A percentile compares a stretch with the other conserved stretches of the same genome.
Conservation (phyloP, 1,284 basidiomycete genomes). For the Trametes pubescens region DNA sequence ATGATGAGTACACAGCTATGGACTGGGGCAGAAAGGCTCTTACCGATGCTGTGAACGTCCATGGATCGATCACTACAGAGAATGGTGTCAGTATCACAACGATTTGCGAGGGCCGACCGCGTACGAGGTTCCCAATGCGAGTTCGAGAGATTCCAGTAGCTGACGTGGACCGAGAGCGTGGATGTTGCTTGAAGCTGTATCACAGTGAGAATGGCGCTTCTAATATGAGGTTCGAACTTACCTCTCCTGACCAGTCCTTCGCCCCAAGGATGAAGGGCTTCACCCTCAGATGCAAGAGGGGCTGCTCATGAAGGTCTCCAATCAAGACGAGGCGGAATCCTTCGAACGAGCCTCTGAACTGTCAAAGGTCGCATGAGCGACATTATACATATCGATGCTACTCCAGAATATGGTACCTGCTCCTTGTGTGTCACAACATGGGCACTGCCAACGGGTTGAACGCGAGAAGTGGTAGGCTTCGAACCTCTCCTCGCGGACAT, state of each 20-base stretch:
- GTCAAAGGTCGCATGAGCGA: neutral
- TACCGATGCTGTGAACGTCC: constrained; percentile 87
- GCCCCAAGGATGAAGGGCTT: constrained; percentile 87
- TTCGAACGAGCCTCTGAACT: constrained; percentile 87
- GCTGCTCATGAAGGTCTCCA: constrained; percentile 95
- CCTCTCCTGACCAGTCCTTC: constrained; percentile 95
- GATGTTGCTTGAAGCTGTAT: constrained; percentile 82
- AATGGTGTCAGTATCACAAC: constrained; percentile 1
- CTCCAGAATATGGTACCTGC: constrained; percentile 56
- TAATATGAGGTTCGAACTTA: constrained; percentile 44
- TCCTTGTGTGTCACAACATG: constrained; percentile 82
- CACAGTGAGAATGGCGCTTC: constrained; percentile 7
- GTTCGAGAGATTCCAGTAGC: constrained; percentile 97
- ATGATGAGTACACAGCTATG: neutral
- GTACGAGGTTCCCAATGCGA: constrained; percentile 98
- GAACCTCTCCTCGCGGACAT: constrained; percentile 27
- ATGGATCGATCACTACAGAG: constrained; percentile 89
- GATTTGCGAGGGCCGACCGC: constrained; percentile 35
- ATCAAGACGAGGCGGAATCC: constrained; percentile 95
- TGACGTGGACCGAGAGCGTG: constrained; percentile 84
- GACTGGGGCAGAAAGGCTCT: constrained; percentile 34
- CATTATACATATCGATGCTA: neutral
- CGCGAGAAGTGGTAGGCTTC: constrained; percentile 54
- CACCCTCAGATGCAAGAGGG: constrained; percentile 89
- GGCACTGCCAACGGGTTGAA: constrained; percentile 58